phyloP scores from a whole-genome alignment of 2,329 filamentous ascomycete genomes.

The Penicillium capsulatum region DNA sequence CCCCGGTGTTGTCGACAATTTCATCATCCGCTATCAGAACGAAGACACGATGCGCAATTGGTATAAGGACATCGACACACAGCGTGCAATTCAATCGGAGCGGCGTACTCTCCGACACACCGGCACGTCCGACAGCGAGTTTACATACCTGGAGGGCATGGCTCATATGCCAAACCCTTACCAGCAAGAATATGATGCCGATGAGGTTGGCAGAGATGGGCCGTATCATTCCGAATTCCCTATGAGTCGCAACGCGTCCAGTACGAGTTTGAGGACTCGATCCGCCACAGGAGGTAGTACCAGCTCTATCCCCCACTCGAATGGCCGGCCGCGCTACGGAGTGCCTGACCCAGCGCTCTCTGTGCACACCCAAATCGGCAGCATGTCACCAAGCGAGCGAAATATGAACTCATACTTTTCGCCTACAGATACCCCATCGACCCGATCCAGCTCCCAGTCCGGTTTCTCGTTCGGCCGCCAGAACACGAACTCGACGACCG shows the following conservation, averaged over 20 bases:
- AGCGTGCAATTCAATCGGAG: slow-evolving; percentile 59
- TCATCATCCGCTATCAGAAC: slow-evolving; percentile 86
- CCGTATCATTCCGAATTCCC: slow-evolving; percentile 48
- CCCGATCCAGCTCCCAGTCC: slow-evolving; percentile 48
- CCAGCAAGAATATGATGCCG: slow-evolving; percentile 55
- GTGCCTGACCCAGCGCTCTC: slow-evolving; percentile 61
- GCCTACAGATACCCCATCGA: slow-evolving; percentile 67
- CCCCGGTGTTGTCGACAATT: slow-evolving; percentile 91
- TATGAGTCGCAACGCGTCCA: slow-evolving; percentile 66
- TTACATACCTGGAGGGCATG: slow-evolving; percentile 71
- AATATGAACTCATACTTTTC: slow-evolving; percentile 89
- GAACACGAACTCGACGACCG: slow-evolving; percentile 58
- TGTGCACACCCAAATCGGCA: slow-evolving; percentile 57
- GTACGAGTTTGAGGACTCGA: slow-evolving; percentile 67
- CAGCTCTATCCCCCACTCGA: slow-evolving; percentile 34
- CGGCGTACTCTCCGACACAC: slow-evolving; percentile 49
- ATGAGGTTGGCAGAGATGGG: slow-evolving; percentile 42
- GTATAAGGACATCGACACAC: slow-evolving; percentile 72
- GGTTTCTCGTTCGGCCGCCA: slow-evolving; percentile 79
- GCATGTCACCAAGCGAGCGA: slow-evolving; percentile 58
- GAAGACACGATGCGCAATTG: slow-evolving; percentile 94
- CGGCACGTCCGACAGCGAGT: slow-evolving; percentile 63
- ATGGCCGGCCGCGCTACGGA: slow-evolving; percentile 65
- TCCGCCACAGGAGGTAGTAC: slow-evolving; percentile 65
- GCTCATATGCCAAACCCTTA: slow-evolving; percentile 77